phyloP scores from a whole-genome alignment of 2,329 filamentous ascomycete species.

The Chaetomiaceae sp. region DNA sequence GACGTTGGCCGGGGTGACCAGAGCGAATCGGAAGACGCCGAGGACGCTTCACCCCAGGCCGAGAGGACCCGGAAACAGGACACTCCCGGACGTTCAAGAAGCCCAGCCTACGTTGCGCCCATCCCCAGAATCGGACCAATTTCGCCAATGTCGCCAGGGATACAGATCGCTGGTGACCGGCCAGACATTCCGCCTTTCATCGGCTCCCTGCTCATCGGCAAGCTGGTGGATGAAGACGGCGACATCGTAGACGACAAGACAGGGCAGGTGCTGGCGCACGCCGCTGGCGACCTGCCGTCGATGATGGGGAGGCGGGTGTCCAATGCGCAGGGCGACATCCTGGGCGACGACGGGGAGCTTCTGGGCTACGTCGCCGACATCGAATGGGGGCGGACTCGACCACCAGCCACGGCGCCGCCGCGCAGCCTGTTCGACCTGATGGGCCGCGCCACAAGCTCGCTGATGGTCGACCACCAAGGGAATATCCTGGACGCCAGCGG shows the following conservation, averaged over 20 bases:
- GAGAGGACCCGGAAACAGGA: slow-evolving; percentile 2
- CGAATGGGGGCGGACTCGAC: slow-evolving; percentile 26
- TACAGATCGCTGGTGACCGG: slow-evolving; percentile 27
- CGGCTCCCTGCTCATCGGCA: slow-evolving; percentile 37
- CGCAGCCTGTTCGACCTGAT: slow-evolving; percentile 31
- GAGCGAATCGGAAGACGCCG: too few relatives aligned
- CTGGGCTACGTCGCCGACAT: slow-evolving; percentile 41
- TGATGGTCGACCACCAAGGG: slow-evolving; percentile 39
- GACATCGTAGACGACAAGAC: slow-evolving; percentile 44
- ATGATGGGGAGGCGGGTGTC: slow-evolving; percentile 47
- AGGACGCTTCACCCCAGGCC: slow-evolving; percentile 1
- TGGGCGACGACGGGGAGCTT: slow-evolving; percentile 37
- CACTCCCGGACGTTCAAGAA: slow-evolving; percentile 15
- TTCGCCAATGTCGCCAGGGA: slow-evolving; percentile 32
- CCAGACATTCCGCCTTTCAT: slow-evolving; percentile 24
- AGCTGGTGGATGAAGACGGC: slow-evolving; percentile 47
- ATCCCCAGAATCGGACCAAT: slow-evolving; percentile 32
- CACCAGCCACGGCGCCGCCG: slow-evolving; percentile 13
- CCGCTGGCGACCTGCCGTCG: slow-evolving; percentile 48
- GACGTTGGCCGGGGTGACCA: slow-evolving; percentile 5
- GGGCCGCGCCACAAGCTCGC: slow-evolving; percentile 28
- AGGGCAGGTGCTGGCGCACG: slow-evolving; percentile 46
- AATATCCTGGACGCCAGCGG: slow-evolving; percentile 42
- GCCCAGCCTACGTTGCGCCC: slow-evolving; percentile 35
- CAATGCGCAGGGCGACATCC: slow-evolving; percentile 40